These are phyloP conservation scores for Pseudogymnoascus sp. DNA, from an alignment of 2,329 filamentous ascomycete genomes.

Conservation along the genomic window DNA sequence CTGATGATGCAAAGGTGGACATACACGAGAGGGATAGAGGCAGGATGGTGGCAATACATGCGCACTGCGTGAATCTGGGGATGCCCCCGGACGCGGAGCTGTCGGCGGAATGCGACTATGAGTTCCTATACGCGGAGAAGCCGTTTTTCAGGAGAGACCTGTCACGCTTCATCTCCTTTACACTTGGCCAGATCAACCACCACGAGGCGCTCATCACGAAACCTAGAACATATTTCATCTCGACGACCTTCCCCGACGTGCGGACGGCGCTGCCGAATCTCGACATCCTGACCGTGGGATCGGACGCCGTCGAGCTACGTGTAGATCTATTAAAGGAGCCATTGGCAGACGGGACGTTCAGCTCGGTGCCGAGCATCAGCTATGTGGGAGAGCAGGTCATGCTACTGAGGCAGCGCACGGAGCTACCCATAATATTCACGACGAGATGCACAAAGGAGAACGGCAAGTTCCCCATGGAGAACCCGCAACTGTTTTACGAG, in stretches of 20 bases:
- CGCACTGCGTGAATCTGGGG: slow-evolving; percentile 65
- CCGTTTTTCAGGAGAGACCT: slow-evolving; percentile 69
- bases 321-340: slow-evolving; percentile 76
- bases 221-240: slow-evolving; percentile 74
- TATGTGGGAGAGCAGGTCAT: slow-evolving; percentile 85
- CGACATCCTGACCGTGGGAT: slow-evolving; percentile 79
- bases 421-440: slow-evolving; percentile 86
- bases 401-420: slow-evolving; percentile 73
- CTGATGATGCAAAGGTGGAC: slow-evolving; percentile 48
- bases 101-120: slow-evolving; percentile 69
- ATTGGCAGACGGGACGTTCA: slow-evolving; percentile 52
- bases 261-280: slow-evolving; percentile 75
- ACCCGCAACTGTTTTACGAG: slow-evolving; percentile 65
- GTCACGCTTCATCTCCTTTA: slow-evolving; percentile 71
- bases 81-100: slow-evolving; percentile 61
- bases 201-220: slow-evolving; percentile 74
- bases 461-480: slow-evolving; percentile 76
- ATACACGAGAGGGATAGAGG: slow-evolving; percentile 51
- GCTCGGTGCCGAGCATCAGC: slow-evolving; percentile 65
- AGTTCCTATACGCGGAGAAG: slow-evolving; percentile 72
- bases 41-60: slow-evolving; percentile 63
- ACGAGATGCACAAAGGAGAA: slow-evolving; percentile 77
- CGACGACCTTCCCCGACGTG: slow-evolving; percentile 82
- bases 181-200: slow-evolving; percentile 70
- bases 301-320: slow-evolving; percentile 77